These are phyloP conservation scores for Mrakia blollopis DNA, from an alignment of 768 basidiomycete genomes.

Conservation along the genomic window DNA sequence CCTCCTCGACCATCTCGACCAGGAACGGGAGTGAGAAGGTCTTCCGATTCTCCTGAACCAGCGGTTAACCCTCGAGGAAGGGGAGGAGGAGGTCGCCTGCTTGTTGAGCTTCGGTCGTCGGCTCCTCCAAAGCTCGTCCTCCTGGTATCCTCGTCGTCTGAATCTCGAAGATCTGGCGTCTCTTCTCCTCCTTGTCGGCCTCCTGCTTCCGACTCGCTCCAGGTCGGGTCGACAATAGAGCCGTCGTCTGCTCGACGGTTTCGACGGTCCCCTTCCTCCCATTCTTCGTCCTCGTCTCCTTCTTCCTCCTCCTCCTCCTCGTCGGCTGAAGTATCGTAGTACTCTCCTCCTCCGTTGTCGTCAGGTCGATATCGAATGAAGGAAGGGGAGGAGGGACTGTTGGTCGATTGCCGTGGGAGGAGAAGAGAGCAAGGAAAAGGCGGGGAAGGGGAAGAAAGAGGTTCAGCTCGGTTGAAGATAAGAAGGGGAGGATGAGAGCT, in stretches of 20 bases:
- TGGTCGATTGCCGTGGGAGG: too few species aligned
- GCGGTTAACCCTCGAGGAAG: background rate
- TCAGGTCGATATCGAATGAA: slow-evolving; percentile 15
- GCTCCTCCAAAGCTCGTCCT: slow-evolving; percentile 4
- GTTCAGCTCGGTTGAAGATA: background rate
- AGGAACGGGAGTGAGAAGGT: slow-evolving; percentile 3
- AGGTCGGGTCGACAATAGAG: slow-evolving; percentile 1
- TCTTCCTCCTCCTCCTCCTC: slow-evolving; percentile 7
- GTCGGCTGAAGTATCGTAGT: slow-evolving; percentile 11
- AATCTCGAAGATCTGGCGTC: background rate
- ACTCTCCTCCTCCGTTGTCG: slow-evolving; percentile 3
- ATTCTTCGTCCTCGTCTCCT: background rate
- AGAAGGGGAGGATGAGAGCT: background rate
- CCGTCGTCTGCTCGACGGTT: background rate
- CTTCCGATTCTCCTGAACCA: slow-evolving; percentile 4
- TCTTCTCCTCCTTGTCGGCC: background rate
- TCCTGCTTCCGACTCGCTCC: slow-evolving; percentile 2
- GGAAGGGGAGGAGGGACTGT: slow-evolving; percentile 22
- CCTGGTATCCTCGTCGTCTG: slow-evolving; percentile 9
- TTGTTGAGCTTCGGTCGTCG: background rate
- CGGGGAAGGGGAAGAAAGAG: background rate
- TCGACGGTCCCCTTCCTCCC: background rate
- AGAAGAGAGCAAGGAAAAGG: background rate
- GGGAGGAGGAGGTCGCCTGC: background rate
- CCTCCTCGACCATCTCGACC: background rate